phyloP scores from a whole-genome alignment of 805 yeast genomes.

The Vanderwaltozyma verrucispora region DNA sequence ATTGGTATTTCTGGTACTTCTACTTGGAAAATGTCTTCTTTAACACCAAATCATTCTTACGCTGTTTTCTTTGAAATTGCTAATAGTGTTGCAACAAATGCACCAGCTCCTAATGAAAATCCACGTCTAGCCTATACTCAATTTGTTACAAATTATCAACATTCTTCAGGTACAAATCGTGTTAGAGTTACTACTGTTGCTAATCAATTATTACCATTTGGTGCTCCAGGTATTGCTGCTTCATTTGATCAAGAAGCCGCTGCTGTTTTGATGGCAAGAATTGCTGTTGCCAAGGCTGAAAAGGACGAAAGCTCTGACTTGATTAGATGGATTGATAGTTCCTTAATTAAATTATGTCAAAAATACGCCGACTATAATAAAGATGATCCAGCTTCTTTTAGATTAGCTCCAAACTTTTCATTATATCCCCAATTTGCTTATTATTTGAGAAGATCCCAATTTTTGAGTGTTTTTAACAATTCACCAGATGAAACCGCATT shows the following conservation, averaged over 20 bases:
- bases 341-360: conserved; percentile 80
- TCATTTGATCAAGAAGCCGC: conserved; percentile 99
- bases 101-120: conserved; percentile 7
- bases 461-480: conserved; percentile 90
- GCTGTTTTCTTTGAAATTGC: conserved; percentile 82
- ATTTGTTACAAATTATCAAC: conserved; percentile 87
- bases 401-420: conserved; percentile 73
- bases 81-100: conserved; percentile 25
- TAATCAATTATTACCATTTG: conserved; percentile 41
- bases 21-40: conserved; percentile 74
- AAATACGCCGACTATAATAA: conserved; percentile 89
- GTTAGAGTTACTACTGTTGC: conserved; percentile 82
- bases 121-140: conserved; percentile 50
- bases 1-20: conserved; percentile 91
- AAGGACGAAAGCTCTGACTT: conserved; percentile 90
- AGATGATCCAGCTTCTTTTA: conserved; percentile 73
- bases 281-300: conserved; percentile 74
- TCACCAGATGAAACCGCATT: conserved; percentile 99
- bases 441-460: conserved; percentile 92
- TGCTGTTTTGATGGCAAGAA: conserved; percentile 84
- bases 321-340: conserved; percentile 88
- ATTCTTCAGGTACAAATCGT: conserved; percentile 84
- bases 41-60: conserved; percentile 82
- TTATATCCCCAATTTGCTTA: conserved; percentile 93
- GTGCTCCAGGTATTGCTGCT: conserved; percentile 42